Base-by-base conservation (phyloP, 768 basidiomycete genomes). In the Mycena vulgaris region DNA sequence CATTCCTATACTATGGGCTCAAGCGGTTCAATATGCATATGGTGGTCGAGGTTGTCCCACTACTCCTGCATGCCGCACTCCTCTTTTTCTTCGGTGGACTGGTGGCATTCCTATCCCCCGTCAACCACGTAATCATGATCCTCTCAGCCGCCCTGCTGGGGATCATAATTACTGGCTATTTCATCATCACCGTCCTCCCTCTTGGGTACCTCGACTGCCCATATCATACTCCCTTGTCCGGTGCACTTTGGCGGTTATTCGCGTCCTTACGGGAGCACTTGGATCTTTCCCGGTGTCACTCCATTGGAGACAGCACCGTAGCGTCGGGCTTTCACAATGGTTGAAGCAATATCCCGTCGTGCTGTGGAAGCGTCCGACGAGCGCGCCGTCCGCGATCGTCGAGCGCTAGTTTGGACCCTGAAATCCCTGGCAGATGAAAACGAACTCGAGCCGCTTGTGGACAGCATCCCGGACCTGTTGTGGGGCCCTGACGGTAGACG, bases 1-100 rank as follows among this genome's bases (percentile, higher is more conserved):
- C n/a, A n/a, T n/a, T n/a, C n/a, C n/a, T n/a, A n/a, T n/a, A 25
- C 63, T 56, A 45, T 65, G 63, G 63, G 53, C 63, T 65, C 21
- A 40, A 56, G 13, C 52, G 63, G n/a, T 65, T 65, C 52, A 31
- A 64, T 25, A 51, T 63, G 62, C 51, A 63, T 21, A 35, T 28
- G 9, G 30, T 62, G n/a, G 62, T 52, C 25, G 62, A 63, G 17
- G 16, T 63, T 8, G 25, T 65, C 9, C 63, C 63, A 17, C 52
- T 56, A 3, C 63, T 63, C 25, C 49, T 65, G 23, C 63, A 65
- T 37, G 53, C 39, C n/a, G 23, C 63, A 17, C 53, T 65, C 13
- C 40, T 65, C 3, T 47, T 65, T n/a, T 65, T 65, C 40, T 56
- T 65, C 31, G 52, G 19, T 16, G 63, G 63, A 17, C 42, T 65